A percentile compares a stretch with the other conserved stretches of the same genome.
phyloP scores from a whole-genome alignment of 768 basidiomycete genomes.

The Pleurotus cornucopiae region DNA sequence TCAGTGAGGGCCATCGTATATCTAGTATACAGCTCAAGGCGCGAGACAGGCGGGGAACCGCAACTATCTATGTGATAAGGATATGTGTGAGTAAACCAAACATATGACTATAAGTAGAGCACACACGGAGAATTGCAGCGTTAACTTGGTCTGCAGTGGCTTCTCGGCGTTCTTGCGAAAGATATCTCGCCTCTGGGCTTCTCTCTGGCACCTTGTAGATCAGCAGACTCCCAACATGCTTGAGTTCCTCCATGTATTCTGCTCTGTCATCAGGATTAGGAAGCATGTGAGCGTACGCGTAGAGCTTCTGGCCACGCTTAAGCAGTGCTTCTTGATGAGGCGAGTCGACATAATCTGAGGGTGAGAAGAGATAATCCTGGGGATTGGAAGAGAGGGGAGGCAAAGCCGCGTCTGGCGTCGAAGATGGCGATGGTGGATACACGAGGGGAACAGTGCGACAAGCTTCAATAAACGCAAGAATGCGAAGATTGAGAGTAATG shows the following conservation, averaged over 20 bases:
- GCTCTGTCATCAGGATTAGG: constrained; percentile 49
- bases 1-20: constrained; percentile 64
- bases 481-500: constrained; percentile 78
- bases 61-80: constrained; percentile 40
- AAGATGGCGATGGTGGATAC: constrained; percentile 25
- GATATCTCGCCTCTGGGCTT: constrained; percentile 71
- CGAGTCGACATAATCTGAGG: constrained; percentile 15
- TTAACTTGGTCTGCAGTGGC: constrained; percentile 87
- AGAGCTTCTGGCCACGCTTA: constrained; percentile 60
- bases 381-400: constrained; percentile 10
- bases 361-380: background rate
- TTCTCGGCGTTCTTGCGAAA: constrained; percentile 73
- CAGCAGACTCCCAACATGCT: constrained; percentile 70
- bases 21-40: constrained; percentile 60
- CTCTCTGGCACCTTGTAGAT: constrained; percentile 81
- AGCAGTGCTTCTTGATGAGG: constrained; percentile 46
- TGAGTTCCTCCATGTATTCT: constrained; percentile 65
- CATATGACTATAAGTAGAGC: background rate
- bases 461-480: constrained; percentile 84
- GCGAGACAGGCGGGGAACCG: constrained; percentile 49
- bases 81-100: background rate
- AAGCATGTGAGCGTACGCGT: constrained; percentile 56
- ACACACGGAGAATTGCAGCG: constrained; percentile 78
- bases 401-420: constrained; percentile 9
- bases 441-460: constrained; percentile 69